These are phyloP conservation scores for Chaetomium globosum DNA, from an alignment of 2,329 filamentous ascomycete species.

Conservation along the genomic window DNA sequence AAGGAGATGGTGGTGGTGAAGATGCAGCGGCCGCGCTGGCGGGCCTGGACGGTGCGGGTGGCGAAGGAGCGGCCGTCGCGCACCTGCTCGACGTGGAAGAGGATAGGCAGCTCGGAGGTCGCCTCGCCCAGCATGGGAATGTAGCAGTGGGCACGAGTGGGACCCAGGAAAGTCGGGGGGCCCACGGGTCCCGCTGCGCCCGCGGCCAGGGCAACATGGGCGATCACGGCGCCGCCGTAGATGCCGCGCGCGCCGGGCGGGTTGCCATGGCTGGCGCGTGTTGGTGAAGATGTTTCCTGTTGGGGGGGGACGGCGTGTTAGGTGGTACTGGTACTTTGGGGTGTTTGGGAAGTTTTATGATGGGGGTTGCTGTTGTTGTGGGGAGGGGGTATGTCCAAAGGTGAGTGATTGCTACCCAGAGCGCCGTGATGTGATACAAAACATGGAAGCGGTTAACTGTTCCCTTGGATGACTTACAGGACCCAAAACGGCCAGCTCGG, in stretches of 20 bases:
- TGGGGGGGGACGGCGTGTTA: not conserved
- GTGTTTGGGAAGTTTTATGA: not conserved
- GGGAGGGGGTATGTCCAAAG: not conserved
- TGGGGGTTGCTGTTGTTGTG: not conserved
- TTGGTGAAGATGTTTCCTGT: constrained; percentile 94
- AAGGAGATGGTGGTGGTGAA: constrained; percentile 96
- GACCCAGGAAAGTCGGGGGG: constrained; percentile 78
- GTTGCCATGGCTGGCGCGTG: constrained; percentile 87
- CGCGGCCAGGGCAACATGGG: constrained; percentile 81
- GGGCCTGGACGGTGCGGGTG: constrained; percentile 92
- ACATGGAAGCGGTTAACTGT: not conserved
- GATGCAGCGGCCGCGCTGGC: constrained; percentile 84
- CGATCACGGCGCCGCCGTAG: constrained; percentile 90
- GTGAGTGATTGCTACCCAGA: not conserved
- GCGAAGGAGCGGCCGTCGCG: constrained; percentile 87
- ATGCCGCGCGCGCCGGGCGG: constrained; percentile 89
- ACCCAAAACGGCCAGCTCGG: constrained; percentile 73
- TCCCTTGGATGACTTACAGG: constrained; percentile 57
- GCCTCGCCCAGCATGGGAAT: constrained; percentile 93
- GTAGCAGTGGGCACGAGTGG: constrained; percentile 99
- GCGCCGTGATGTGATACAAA: not conserved
- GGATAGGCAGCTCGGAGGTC: constrained; percentile 79
- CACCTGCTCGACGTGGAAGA: constrained; percentile 94
- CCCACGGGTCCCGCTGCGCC: constrained; percentile 88
- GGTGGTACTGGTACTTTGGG: not conserved